These are phyloP conservation scores for Plectosphaerella cucumerina DNA, from an alignment of 2,329 filamentous ascomycete genomes.

Conservation along the genomic window DNA sequence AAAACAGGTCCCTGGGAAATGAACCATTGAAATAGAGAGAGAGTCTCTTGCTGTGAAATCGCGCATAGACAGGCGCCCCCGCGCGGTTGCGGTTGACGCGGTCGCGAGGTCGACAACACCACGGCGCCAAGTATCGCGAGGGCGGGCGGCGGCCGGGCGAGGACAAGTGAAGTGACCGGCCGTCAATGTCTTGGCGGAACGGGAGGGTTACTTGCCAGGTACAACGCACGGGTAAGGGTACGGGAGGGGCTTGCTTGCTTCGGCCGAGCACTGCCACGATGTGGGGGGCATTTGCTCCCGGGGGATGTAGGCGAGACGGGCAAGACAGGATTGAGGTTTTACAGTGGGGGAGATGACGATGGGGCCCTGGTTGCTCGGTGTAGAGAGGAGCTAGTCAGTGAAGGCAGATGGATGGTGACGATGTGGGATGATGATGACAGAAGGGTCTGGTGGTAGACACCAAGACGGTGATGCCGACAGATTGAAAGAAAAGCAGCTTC, in stretches of 20 bases:
- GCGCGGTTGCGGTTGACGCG: constrained; percentile 6
- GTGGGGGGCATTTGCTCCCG: background rate
- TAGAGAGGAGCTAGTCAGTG: background rate
- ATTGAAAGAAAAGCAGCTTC: too few species aligned
- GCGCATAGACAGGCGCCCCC: constrained; percentile 6
- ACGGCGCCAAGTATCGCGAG: constrained; percentile 14
- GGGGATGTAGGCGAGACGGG: background rate
- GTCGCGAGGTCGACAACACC: constrained; percentile 10
- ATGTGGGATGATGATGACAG: too few species aligned
- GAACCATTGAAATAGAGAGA: background rate
- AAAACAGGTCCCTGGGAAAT: too few species aligned
- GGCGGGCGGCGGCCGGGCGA: constrained; percentile 7
- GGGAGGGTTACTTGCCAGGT: background rate
- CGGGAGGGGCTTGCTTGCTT: background rate
- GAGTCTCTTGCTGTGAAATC: constrained; percentile 7
- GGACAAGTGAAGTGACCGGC: constrained; percentile 13
- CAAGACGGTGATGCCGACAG: too few species aligned
- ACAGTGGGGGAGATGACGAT: too few species aligned
- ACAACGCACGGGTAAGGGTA: too few species aligned
- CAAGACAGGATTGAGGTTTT: background rate
- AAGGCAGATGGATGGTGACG: background rate
- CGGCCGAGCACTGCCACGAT: constrained; percentile 3
- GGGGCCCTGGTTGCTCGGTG: too few species aligned
- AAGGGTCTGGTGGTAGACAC: too few species aligned
- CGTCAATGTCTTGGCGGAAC: constrained; percentile 12